Evolutionary conservation across 1,139 yeast species (phyloP), one percentile per base, ranked within the genome.

Genomic region (Scheffersomyces segobiensis): DNA sequence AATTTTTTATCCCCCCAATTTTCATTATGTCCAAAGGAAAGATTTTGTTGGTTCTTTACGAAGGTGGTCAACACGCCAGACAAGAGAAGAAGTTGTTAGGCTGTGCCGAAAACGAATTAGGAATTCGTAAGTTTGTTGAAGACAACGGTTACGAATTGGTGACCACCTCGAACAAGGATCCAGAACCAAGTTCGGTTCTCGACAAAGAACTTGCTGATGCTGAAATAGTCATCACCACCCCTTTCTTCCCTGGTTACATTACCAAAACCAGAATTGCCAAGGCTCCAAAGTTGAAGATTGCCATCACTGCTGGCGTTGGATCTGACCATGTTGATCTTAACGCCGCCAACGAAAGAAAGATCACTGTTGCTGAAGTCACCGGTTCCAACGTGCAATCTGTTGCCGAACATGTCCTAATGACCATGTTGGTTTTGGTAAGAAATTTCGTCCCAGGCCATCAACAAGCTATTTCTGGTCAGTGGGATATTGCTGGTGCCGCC

Each of bases 271-370:
- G 96, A 67, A 81, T 90, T 63, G 86, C 76, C 55, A 84, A 85
- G 70, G 95, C 96, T 55, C 87, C 87, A 70, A 89, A 89, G 62
- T 82, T 90, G 74, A 89, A 89, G 78, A 71, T 88, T 59, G 81
- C 89, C 63, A 79, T 89, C 66, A 90, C 95, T 55, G 96, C 96
- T 8, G 96, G 96, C 64, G 93, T 90, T 61, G 96, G 96, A 8
- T 87, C 92, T 14, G 96, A 90, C 72, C 96, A 90, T 73, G 80
- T 89, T 62, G 96, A 89, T 68, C 81, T 90, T 68, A 81, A 82
- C 64, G 91, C 91, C 64, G 92, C 93, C 64, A 88, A 88, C 71
- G 84, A 85, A 67, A 71, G 74, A 56, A 81, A 80, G 54, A 84
- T 90, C 67, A 82, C 89, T 18, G 96, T 90, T 24, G 78, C 87